Base-by-base conservation (phyloP, 1,284 basidiomycete genomes). In the Cryptococcus neoformans region DNA sequence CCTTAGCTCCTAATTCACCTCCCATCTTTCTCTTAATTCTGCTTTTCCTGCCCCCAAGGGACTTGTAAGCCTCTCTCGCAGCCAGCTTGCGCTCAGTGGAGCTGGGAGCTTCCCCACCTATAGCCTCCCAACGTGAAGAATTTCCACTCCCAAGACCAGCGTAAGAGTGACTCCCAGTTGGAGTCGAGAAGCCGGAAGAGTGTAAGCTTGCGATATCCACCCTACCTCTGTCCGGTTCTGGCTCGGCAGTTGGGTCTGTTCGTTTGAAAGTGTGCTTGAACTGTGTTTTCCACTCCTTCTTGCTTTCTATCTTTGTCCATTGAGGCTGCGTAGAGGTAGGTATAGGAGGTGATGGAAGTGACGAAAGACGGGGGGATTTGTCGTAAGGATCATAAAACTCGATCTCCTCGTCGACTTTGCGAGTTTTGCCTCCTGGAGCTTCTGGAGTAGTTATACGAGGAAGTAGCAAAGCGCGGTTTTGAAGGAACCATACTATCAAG, bases 31-130 rank as follows among this genome's bases (percentile, higher is more conserved):
- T 81, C 74, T 86, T 89, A 5, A 66, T 63, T 60, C 78, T 77
- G 8, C 84, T 80, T 78, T 93, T 94, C 61, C 91, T 82, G 9
- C 91, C 91, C 16, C 87, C 87, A 7, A 93, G 78, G 54, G 90
- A 88, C 79, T 93, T 93, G 79, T 94, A 94, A 81, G 87, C 86
- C 68, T 87, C 87, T 41, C 91, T 82, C 84, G 92, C 90, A 73
- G 92, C 89, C 1, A 84, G 57, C 76, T 92, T 93, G 41, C 83
- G 83, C 42, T 50, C 49, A 12, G 49, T 40, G 37, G 49, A 14
- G 10, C 39, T 53, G 39, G 52, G 39, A 17, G 35, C 41, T 9
- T 44, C 49, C 28, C 50, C 59, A 47, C 50, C 66, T 11, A 53
- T 58, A 5, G 60, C 49, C 21, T 52, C 51, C 75, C 75, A 77